Evolutionary conservation across 2,329 filamentous ascomycete genomes (phyloP).

Genomic region (Arthrinium puccinioides): DNA sequence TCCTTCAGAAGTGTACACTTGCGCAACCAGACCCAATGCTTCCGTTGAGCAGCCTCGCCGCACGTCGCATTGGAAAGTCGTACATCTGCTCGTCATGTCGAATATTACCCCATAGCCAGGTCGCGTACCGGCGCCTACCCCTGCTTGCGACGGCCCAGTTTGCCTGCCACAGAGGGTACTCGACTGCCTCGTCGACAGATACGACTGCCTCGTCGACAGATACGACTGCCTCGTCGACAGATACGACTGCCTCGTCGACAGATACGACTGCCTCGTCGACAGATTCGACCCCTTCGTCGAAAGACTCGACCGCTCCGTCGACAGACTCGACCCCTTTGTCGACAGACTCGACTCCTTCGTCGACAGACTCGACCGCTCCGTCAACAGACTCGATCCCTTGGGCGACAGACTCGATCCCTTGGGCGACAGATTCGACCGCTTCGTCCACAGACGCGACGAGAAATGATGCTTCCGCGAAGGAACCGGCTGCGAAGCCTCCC

Average conservation of each 20-base stretch:
- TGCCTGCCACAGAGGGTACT: too few species aligned
- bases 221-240: too few species aligned
- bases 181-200: too few species aligned
- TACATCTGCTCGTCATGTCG: conserved; percentile 21
- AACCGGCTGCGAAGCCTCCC: too few species aligned
- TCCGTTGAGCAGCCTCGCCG: conserved; percentile 19
- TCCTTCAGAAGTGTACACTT: too few species aligned
- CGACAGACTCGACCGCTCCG: not conserved
- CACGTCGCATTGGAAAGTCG: conserved; percentile 17
- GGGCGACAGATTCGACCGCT: not conserved
- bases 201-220: too few species aligned
- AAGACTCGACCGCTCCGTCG: not conserved
- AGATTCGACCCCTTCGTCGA: too few species aligned
- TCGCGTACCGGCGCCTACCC: too few species aligned
- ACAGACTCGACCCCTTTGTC: not conserved
- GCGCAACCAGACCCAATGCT: conserved; percentile 22
- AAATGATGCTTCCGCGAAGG: not conserved
- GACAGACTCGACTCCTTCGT: not conserved
- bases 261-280: too few species aligned
- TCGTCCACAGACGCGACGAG: not conserved
- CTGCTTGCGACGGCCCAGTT: not conserved
- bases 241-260: too few species aligned
- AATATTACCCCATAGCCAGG: conserved; percentile 4
- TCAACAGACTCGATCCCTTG: not conserved
- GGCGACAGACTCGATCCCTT: not conserved